Evolutionary conservation across 305 asterid species (phyloP).

Genomic region (Solanum hybrid): DNA sequence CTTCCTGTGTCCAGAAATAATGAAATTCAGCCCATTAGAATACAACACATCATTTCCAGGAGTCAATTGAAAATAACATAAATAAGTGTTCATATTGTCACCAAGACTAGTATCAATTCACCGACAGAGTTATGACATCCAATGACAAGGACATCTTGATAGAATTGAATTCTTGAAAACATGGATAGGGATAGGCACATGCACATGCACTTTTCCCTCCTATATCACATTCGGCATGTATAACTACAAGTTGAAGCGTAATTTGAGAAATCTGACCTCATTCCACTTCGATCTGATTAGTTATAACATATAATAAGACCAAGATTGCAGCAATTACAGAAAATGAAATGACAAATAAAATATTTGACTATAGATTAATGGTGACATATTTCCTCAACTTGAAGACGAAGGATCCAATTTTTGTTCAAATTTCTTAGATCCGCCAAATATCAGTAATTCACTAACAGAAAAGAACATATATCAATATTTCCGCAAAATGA

Average conservation of each 20-base stretch:
- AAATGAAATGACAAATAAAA: not conserved
- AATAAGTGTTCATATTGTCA: not conserved
- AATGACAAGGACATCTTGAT: not conserved
- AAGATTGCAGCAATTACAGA: not conserved
- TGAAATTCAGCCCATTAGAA: not conserved
- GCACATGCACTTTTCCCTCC: not conserved
- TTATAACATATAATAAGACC: not conserved
- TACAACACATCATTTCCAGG: not conserved
- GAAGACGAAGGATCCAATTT: not conserved
- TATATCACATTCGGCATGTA: not conserved
- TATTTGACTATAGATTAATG: not conserved
- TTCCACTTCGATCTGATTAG: not conserved
- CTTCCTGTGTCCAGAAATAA: constrained; percentile 42
- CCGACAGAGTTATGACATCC: not conserved
- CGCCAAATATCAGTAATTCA: not conserved
- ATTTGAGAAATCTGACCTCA: not conserved
- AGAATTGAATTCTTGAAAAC: not conserved
- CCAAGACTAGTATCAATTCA: not conserved
- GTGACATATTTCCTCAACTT: not conserved
- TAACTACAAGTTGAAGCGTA: not conserved
- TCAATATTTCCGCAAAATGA: not conserved
- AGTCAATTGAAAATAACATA: not conserved
- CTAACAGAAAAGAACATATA: not conserved
- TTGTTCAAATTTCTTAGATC: not conserved
- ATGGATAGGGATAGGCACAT: not conserved